phyloP scores from a whole-genome alignment of 345 rosid genomes.

The Trapa bicornis region DNA sequence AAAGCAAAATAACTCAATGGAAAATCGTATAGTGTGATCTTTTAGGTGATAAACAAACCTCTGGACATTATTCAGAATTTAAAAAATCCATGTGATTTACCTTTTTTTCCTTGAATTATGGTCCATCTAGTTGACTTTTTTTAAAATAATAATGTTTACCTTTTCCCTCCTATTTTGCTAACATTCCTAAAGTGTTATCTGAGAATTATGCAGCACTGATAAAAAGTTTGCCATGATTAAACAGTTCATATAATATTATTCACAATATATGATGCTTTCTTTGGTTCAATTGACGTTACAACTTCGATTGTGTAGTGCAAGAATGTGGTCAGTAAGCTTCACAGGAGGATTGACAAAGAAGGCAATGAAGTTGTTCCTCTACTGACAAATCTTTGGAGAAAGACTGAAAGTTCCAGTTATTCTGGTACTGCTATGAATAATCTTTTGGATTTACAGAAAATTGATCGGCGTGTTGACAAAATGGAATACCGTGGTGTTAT shows the following conservation, averaged over 20 bases:
- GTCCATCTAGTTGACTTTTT: not conserved
- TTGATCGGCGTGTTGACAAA: constrained; percentile 77
- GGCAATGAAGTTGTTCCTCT: constrained; percentile 93
- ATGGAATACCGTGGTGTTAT: constrained; percentile 65
- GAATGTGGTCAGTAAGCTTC: constrained; percentile 80
- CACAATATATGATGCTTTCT: not conserved
- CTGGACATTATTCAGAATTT: too few relatives aligned
- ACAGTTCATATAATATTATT: not conserved
- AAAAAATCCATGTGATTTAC: not conserved
- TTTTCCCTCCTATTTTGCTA: not conserved
- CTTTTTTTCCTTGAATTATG: not conserved
- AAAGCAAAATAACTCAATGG: too few relatives aligned
- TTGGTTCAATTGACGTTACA: not conserved
- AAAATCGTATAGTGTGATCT: too few relatives aligned
- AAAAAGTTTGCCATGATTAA: not conserved
- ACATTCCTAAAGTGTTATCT: not conserved
- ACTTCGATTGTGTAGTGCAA: constrained; percentile 50
- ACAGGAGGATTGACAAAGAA: constrained; percentile 80
- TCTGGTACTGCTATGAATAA: constrained; percentile 53
- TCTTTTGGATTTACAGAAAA: constrained; percentile 72
- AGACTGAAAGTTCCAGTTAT: constrained; percentile 53
- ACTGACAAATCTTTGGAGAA: constrained; percentile 80
- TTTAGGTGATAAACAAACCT: too few relatives aligned
- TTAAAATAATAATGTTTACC: not conserved
- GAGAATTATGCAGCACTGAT: not conserved